These are phyloP conservation scores for Venustampulla echinocandica DNA, from an alignment of 495 filamentous ascomycete species.

Conservation along the genomic window DNA sequence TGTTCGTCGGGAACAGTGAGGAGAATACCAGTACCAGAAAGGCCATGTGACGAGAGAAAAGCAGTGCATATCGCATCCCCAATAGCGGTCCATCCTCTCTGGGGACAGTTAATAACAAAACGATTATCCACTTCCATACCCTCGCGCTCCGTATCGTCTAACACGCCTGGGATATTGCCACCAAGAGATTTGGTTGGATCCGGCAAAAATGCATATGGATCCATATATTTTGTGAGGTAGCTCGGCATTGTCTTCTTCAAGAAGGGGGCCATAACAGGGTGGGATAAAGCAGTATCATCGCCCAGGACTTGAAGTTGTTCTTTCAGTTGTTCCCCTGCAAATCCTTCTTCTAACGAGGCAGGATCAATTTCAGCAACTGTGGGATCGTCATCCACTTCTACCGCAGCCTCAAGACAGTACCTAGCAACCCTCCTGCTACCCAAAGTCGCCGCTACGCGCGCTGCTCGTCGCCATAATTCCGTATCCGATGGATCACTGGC, in stretches of 20 bases:
- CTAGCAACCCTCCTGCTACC: constrained; percentile 68
- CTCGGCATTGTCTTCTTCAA: constrained; percentile 53
- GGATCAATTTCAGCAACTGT: constrained; percentile 63
- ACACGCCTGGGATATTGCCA: constrained; percentile 1
- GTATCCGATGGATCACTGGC: constrained; percentile 88
- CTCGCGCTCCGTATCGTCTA: too few species aligned
- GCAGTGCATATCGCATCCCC: constrained; percentile 37
- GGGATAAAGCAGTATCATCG: constrained; percentile 63
- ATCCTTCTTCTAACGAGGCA: constrained; percentile 73
- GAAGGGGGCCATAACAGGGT: constrained; percentile 56
- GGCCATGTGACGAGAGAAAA: constrained; percentile 8
- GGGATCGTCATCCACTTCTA: constrained; percentile 75
- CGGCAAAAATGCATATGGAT: constrained; percentile 72
- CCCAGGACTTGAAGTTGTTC: constrained; percentile 54
- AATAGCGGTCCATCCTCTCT: constrained; percentile 41
- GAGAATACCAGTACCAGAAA: constrained; percentile 7
- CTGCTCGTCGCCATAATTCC: constrained; percentile 85
- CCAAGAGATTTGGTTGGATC: constrained; percentile 26
- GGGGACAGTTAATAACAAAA: constrained; percentile 6
- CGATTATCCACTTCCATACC: constrained; percentile 19
- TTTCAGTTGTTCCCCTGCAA: constrained; percentile 71
- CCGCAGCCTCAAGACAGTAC: constrained; percentile 84
- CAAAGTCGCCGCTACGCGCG: constrained; percentile 66
- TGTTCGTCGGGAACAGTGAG: constrained; percentile 12
- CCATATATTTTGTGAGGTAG: constrained; percentile 55